A percentile compares a stretch with the other conserved stretches of the same genome.
These are phyloP conservation scores for Acmispon strigosus DNA, from an alignment of 306 rosid species.

Conservation along the genomic window DNA sequence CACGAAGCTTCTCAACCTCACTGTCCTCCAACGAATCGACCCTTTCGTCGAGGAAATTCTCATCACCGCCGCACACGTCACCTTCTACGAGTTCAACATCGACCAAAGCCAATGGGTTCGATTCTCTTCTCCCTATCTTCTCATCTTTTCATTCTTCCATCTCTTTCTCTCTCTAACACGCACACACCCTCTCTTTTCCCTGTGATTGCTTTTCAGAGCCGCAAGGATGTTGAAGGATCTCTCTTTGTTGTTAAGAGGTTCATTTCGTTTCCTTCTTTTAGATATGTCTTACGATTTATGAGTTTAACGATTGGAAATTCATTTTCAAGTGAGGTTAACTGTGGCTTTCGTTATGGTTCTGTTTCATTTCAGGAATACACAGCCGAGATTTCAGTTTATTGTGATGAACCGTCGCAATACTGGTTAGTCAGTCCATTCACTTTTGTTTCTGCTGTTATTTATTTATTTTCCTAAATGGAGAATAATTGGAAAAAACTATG, in stretches of 20 bases:
- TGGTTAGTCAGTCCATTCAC: slow-evolving; percentile 29
- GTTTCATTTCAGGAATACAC: slow-evolving; percentile 42
- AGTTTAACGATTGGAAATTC: neutral
- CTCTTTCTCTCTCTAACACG: neutral
- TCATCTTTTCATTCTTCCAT: neutral
- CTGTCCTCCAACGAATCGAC: slow-evolving; percentile 57
- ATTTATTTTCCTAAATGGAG: too few species aligned
- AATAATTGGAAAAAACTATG: neutral
- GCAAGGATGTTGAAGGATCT: slow-evolving; percentile 60
- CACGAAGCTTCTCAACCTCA: slow-evolving; percentile 55
- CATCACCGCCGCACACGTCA: slow-evolving; percentile 57
- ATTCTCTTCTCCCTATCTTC: neutral
- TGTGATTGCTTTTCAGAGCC: slow-evolving; percentile 36
- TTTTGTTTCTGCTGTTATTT: neutral
- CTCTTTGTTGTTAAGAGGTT: slow-evolving; percentile 58
- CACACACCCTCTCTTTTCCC: neutral
- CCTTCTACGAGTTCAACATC: slow-evolving; percentile 56
- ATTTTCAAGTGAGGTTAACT: neutral
- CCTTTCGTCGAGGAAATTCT: slow-evolving; percentile 55
- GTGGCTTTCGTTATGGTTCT: neutral
- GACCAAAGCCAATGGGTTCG: slow-evolving; percentile 59
- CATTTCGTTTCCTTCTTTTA: neutral
- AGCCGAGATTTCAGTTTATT: slow-evolving; percentile 59
- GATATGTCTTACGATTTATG: neutral
- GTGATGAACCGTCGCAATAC: slow-evolving; percentile 62